phyloP scores from a whole-genome alignment of 176 grass and related monocot species.

The Aegilops speltoides region DNA sequence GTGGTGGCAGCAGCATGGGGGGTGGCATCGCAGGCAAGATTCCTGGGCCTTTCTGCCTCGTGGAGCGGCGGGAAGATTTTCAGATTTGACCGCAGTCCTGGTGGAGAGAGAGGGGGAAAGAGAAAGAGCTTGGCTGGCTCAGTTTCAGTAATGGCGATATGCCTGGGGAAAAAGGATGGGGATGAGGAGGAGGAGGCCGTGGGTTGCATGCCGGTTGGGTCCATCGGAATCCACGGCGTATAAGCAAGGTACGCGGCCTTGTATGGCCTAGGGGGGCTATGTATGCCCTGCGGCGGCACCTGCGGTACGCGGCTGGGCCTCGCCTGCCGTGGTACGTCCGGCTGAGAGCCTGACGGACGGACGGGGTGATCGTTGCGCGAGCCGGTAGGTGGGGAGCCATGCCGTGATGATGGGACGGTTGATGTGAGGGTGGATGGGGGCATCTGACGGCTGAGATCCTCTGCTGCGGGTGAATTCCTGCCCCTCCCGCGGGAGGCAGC shows the following conservation, averaged over 20 bases:
- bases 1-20: not conserved
- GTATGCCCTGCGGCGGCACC: not conserved
- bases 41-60: slow-evolving; percentile 9
- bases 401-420: not conserved
- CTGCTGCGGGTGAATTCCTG: slow-evolving; percentile 5
- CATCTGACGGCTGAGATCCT: slow-evolving; percentile 33
- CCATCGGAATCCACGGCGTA: not conserved
- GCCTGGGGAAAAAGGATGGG: too few relatives aligned
- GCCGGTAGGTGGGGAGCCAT: not conserved
- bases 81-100: slow-evolving; percentile 3
- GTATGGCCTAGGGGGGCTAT: not conserved
- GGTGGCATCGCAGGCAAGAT: not conserved
- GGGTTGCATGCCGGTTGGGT: not conserved
- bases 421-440: not conserved
- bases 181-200: not conserved
- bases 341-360: not conserved
- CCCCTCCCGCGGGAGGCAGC: not conserved
- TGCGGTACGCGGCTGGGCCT: not conserved
- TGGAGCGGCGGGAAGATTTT: not conserved
- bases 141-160: not conserved
- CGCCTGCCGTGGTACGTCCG: too few relatives aligned
- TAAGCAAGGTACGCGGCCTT: not conserved
- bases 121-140: not conserved
- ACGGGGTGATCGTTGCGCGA: not conserved
- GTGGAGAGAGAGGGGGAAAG: not conserved